Evolutionary conservation across 2,329 filamentous ascomycete species (phyloP), one percentile per base, ranked within the genome.

Genomic region (Aspergillus intermedius): DNA sequence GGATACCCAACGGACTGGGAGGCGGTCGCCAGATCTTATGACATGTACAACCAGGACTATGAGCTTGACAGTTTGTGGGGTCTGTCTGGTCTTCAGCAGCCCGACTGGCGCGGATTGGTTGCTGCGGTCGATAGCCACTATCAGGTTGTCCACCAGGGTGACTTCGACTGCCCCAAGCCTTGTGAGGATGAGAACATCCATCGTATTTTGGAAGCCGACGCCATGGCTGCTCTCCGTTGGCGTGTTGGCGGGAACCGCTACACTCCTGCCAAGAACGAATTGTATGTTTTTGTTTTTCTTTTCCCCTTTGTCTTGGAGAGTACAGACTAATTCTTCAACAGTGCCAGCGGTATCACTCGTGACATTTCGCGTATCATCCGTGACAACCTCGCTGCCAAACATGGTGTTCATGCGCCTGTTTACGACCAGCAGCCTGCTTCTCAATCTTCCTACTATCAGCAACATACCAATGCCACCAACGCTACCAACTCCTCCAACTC

Each of bases 111-210:
- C 35, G 69, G 69, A 1, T 43, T 73, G 5, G 67, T 73, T n/a
- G 70, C 70, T 22, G 69, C 70, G 10, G 60, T 73, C n/a, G 70
- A 73, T 52, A 70, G 67, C 45, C 70, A 73, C 55, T 72, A 69
- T 44, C 64, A 71, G 19, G 55, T 71, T 28, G 34, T 67, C n/a
- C 70, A 73, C 51, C 52, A 65, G 37, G 69, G 68, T 5, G 54
- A 61, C 32, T 63, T 55, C 30, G 50, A 65, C 0, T 73, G 70
- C 50, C 45, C 53, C 6, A 15, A 54, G 2, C 19, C 34, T 6
- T 73, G 70, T 47, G 67, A 70, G 49, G 56, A 67, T 42, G 51
- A 53, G 9, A 67, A 69, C 22, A 45, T 73, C 28, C 53, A 63
- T 46, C 66, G 64, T 19, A 71, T 73, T 28, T 40, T 73, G 22